Base-by-base conservation (phyloP, 805 yeast species). In the Saitoella complicata region DNA sequence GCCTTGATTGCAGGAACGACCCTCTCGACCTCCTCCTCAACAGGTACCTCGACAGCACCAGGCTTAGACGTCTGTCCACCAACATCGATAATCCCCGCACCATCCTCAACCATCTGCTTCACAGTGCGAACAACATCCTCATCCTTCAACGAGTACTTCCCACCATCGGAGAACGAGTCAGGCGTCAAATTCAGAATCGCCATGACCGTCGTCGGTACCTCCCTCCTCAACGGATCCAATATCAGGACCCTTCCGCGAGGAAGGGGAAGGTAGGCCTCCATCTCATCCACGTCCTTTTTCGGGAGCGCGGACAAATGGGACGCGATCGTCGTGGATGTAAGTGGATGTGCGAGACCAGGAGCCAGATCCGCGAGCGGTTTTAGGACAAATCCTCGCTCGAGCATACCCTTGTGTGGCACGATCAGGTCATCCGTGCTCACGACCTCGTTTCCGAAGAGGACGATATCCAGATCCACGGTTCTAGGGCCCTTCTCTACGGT, bases 51-150 rank as follows among this genome's bases (percentile, higher is more conserved):
- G 0, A 51, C 55, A 1, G 93, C 75, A 1, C 85, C 84, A 0
- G 98, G 98, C 42, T 93, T 71, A 0, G 98, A 91, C 1, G 95
- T 84, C 46, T 85, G 83, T 1, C 98, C 98, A 6, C 98, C 98
- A 45, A 91, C 71, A 59, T 91, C 98, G 36, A 91, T 68, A 32
- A 91, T 81, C 31, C 68, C 67, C n/a, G 86, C 83, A 1, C 84
- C 86, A 21, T 70, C 63, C 0, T 58, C 53, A 5, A 75, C 69
- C 69, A 82, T 69, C 36, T 60, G 50, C 37, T 61, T 57, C 0
- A 79, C 80, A 29, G 65, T 62, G 0, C 53, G 55, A 31, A 78
- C 56, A 1, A 76, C 67, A 7, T 61, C 60, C 0, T 62, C 69
- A 1, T 65, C 43, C 5, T 37, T 37, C 6, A 40, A 9, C 7